Conservation (phyloP, 257 asterid species). For the Plantago elongata region DNA sequence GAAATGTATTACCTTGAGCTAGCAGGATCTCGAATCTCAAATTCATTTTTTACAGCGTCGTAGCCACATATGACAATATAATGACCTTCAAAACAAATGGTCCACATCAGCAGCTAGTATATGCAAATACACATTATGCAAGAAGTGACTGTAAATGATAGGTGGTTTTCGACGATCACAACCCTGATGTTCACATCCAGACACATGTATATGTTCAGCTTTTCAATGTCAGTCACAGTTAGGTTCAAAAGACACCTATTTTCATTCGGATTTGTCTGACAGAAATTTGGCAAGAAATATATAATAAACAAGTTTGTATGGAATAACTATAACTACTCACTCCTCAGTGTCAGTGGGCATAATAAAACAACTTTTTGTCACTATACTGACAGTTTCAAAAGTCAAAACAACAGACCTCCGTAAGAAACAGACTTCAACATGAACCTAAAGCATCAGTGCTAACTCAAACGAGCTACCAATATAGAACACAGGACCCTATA, state of each 20-base stretch:
- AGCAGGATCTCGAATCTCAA: slow-evolving; percentile 98
- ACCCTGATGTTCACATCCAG: slow-evolving; percentile 10
- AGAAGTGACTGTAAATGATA: slow-evolving; percentile 2
- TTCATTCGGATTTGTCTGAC: neutral
- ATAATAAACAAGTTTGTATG: neutral
- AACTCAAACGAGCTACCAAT: too few species aligned
- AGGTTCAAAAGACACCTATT: neutral
- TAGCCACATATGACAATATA: slow-evolving; percentile 86
- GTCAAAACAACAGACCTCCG: too few species aligned
- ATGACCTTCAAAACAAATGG: slow-evolving; percentile 52
- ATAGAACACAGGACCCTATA: neutral
- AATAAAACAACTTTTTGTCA: too few species aligned
- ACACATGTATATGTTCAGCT: neutral
- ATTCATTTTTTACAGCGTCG: slow-evolving; percentile 65
- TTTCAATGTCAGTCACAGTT: neutral
- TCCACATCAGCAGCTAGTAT: slow-evolving; percentile 13
- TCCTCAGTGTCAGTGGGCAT: too few species aligned
- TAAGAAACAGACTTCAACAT: too few species aligned
- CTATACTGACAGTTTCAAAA: too few species aligned
- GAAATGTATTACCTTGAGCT: slow-evolving; percentile 59
- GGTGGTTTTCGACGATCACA: slow-evolving; percentile 8
- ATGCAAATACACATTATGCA: neutral
- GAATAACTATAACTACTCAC: too few species aligned
- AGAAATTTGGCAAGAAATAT: neutral
- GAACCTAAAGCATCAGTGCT: too few species aligned